Evolutionary conservation across 345 rosid genomes (phyloP), one percentile per base, ranked within the genome.

Genomic region (Eucalyptus decipiens): DNA sequence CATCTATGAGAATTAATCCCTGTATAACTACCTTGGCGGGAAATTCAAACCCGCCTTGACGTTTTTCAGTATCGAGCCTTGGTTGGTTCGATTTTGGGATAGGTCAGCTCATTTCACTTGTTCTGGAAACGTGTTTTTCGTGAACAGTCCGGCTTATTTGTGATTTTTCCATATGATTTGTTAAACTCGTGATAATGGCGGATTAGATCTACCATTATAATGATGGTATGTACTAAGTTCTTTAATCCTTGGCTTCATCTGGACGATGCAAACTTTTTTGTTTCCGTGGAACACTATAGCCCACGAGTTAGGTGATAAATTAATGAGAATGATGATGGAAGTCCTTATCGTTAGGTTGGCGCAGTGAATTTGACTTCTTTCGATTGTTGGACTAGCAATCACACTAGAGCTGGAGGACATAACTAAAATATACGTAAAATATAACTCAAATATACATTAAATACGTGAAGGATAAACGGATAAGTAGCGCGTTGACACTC

Each of bases 51-150:
- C 5, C 7, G 2, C 1, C 24, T 18, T 67, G 4, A 32, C 40
- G 12, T 32, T 67, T 67, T 17, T 67, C 3, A 3, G 2, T 8
- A 19, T 2, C 1, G 23, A 32, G 11, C 17, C 42, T 17, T 4
- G 80, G 42, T 32, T 17, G 80, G 11, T 67, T 32, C 11, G 5
- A 32, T 34, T 34, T 5, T 3, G 19, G 23, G 40, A 10, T 34
- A 67, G 24, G 42, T 5, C 7, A 2, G 24, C 9, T 18, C 24
- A 8, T 69, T 32, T 69, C 1, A 8, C 6, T 2, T 5, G 1
- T 9, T 72, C 5, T 37, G 47, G 28, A 76, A 76, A 37, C 3
- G 3, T 5, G 3, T 21, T 37, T 34, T 19, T 32, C 24, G 3
- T 18, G 26, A 19, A 72, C 15, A 21, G 19, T 19, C 28, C 1